Base-by-base conservation (phyloP, 2,329 filamentous ascomycete species). In the Arthrinium puccinioides region DNA sequence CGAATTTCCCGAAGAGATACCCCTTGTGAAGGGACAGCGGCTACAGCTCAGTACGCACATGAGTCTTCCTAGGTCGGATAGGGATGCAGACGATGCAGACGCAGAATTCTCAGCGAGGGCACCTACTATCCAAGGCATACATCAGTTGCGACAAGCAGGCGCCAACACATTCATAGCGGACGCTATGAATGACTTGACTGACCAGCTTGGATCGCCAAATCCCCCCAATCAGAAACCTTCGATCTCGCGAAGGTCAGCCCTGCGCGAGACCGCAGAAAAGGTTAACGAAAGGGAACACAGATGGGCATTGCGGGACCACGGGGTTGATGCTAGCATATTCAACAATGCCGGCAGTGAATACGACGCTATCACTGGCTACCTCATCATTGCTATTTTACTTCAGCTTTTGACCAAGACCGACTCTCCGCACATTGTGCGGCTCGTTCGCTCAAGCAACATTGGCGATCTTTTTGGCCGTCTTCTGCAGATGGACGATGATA, bases 281-380 rank as follows among this genome's bases (percentile, higher is more conserved):
- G 64, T 82, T 28, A 70, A 72, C 33, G 66, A 81, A 34, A 79
- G 79, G 49, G 67, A 66, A 1, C 88, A 85, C 48, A 65, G 76
- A 20, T 67, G 70, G 14, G 80, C 84, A 43, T 88, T 95, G 49
- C 71, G 84, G 15, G 81, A 88, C 43, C 81, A 87, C 46, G 77
- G 79, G 6, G 76, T 84, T 39, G 84, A 87, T 43, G 72, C 79
- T 37, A 74, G 74, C 21, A 66, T 96, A 13, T 74, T 87, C 36
- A 68, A 74, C 30, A 72, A 75, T 28, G 66, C 84, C 9, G 70
- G 67, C 1, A 65, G 67, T 33, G 76, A 82, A 50, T 60, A 67
- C 2, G 83, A 88, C 52, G 46, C 70, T 16, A 62, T 83, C 24
- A 70, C 72, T 36, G 79, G 78, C 6, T 84, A 82, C 50, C 63